Evolutionary conservation across 495 filamentous ascomycete species (phyloP), one percentile per base, ranked within the genome.

Genomic region (Amphirosellinia nigrospora): DNA sequence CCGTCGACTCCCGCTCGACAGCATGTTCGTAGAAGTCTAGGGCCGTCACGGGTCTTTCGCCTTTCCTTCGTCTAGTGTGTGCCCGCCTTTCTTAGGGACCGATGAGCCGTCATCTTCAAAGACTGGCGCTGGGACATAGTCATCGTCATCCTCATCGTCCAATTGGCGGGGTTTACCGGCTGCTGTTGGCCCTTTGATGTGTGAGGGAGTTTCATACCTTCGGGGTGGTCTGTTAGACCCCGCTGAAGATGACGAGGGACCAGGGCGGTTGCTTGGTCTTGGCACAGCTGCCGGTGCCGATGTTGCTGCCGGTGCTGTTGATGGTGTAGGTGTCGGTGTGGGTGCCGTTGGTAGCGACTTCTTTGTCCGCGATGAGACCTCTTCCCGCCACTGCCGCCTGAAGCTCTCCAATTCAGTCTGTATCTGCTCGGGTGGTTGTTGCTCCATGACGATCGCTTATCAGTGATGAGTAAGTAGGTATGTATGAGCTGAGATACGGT

Each of bases 11-110:
- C 74, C 88, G 92, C 81, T 97, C 93, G 9, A 97, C 93, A 0
- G 95, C 96, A 78, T 87, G 86, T 78, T 98, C 96, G 75, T 96
- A 98, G 78, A 97, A 93, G 74, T 98, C 96, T 46, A 98, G 80
- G 4, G 96, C 96, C 9, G 94, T 92, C 28, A 82, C 82, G 15
- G 91, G 93, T 72, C 91, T 38, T 46, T 66, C 26, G 66, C 55
- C 34, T 72, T 62, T 23, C 52, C 65, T n/a, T 32, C 45, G 41
- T 59, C 69, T 50, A 64, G 2, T 75, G 71, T 61, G 58, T 68
- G 70, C 26, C 63, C 52, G 48, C 48, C 65, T 53, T 75, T 62
- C 48, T 62, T 69, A 59, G 68, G 13, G 21, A 16, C 50, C 23
- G 48, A 63, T 26, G 59, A 46, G 34, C 73, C 73, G 9, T 77